A percentile compares a stretch with the other conserved stretches of the same genome.
Evolutionary conservation across 257 asterid species (phyloP).

Genomic region (Solanum etuberosum): DNA sequence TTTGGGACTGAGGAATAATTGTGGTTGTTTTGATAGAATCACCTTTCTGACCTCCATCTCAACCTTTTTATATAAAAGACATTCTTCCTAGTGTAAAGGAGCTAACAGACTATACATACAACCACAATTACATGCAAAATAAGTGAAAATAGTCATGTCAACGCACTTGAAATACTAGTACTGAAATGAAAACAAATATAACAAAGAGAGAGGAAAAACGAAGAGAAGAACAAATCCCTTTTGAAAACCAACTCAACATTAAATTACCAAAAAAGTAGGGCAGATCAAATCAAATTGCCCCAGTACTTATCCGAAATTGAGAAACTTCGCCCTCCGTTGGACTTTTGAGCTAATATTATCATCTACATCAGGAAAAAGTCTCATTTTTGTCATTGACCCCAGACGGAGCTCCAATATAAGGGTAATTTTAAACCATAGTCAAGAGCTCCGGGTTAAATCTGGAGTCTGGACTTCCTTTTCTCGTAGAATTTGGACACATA

Average conservation of each 20-base stretch:
- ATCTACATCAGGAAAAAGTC: neutral
- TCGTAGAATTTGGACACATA: neutral
- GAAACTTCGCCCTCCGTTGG: neutral
- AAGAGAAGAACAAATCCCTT: neutral
- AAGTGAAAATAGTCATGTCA: neutral
- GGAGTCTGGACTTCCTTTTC: neutral
- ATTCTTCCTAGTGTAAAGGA: neutral
- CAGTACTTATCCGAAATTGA: neutral
- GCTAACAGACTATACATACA: neutral
- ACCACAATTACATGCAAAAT: neutral
- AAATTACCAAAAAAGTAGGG: neutral
- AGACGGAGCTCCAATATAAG: neutral
- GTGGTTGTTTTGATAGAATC: neutral
- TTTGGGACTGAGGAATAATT: neutral
- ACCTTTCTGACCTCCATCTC: neutral
- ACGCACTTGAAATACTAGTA: neutral
- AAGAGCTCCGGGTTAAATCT: neutral
- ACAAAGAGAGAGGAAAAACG: neutral
- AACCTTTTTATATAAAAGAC: neutral
- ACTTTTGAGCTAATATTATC: neutral
- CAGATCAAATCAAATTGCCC: neutral
- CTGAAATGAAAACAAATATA: neutral
- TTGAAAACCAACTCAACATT: neutral
- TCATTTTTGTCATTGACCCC: neutral
- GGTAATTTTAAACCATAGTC: neutral